A percentile compares a stretch with the other conserved stretches of the same genome.
Evolutionary conservation across 1,284 basidiomycete genomes (phyloP).

Genomic region (Kalmanozyma brasiliensis): DNA sequence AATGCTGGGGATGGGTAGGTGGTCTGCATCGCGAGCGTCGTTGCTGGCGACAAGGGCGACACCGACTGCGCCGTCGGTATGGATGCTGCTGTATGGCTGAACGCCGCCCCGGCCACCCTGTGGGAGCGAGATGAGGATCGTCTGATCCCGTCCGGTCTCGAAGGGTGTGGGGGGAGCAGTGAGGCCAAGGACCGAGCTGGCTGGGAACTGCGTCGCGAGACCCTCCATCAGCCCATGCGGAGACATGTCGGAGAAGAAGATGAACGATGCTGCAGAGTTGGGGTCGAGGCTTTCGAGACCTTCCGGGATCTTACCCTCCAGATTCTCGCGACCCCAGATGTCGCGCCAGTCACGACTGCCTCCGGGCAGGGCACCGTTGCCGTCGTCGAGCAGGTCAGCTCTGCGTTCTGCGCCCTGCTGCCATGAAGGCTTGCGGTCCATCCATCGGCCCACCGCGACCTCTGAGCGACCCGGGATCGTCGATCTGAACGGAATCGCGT

Average conservation of each 20-base stretch:
- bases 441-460: conserved; percentile 57
- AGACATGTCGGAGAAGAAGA: conserved; percentile 76
- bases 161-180: conserved; percentile 84
- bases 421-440: conserved; percentile 54
- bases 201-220: conserved; percentile 71
- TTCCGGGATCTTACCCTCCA: conserved; percentile 46
- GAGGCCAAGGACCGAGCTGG: conserved; percentile 75
- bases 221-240: conserved; percentile 75
- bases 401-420: conserved; percentile 40
- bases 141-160: conserved; percentile 81
- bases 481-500: conserved; percentile 52
- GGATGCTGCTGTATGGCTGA: conserved; percentile 70
- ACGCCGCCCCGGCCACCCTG: conserved; percentile 8
- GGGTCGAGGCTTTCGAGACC: conserved; percentile 27
- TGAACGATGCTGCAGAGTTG: conserved; percentile 70
- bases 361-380: conserved; percentile 28
- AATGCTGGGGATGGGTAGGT: conserved; percentile 52
- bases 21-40: conserved; percentile 21
- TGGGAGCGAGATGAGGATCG: conserved; percentile 73
- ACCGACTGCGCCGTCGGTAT: conserved; percentile 77
- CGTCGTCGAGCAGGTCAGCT: conserved; percentile 46
- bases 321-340: conserved; percentile 62
- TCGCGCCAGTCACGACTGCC: conserved; percentile 49
- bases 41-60: conserved; percentile 72
- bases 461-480: conserved; percentile 52